Percentiles rank a stretch among this genome's conserved stretches.
phyloP scores from a whole-genome alignment of 2,329 filamentous ascomycete genomes.

The Claviceps sp. region DNA sequence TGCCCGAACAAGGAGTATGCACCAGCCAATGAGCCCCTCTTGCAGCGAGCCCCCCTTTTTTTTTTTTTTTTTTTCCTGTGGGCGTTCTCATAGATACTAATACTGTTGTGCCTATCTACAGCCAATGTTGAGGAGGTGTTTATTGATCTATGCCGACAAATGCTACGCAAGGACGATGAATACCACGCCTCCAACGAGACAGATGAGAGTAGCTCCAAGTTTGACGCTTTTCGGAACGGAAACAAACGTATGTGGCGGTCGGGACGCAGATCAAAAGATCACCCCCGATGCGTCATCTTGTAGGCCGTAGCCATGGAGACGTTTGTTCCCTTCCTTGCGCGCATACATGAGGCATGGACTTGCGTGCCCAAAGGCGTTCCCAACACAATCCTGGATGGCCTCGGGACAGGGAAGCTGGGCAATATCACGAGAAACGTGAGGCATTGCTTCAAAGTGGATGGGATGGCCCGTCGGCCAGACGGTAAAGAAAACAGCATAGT shows the following conservation, averaged over 20 bases:
- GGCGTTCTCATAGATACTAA: background rate
- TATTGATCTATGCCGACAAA: conserved; percentile 69
- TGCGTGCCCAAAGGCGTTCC: too few relatives aligned
- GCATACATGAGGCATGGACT: too few relatives aligned
- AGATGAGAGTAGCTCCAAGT: conserved; percentile 27
- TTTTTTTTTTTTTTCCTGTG: too few relatives aligned
- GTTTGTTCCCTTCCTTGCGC: too few relatives aligned
- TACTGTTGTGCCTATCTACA: conserved; percentile 11
- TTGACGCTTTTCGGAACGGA: conserved; percentile 19
- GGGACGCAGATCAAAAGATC: conserved; percentile 18
- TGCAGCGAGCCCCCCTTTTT: background rate
- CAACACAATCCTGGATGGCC: too few relatives aligned
- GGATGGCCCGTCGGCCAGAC: too few relatives aligned
- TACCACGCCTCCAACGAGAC: conserved; percentile 18
- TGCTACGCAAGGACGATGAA: conserved; percentile 59
- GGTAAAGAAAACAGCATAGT: too few relatives aligned
- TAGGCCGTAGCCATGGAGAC: background rate
- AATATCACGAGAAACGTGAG: too few relatives aligned
- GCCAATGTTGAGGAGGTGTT: conserved; percentile 88
- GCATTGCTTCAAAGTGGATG: too few relatives aligned
- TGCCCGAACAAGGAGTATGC: conserved; percentile 55
- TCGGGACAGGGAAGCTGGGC: too few relatives aligned
- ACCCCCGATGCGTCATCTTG: conserved; percentile 30
- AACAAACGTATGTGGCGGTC: conserved; percentile 17
- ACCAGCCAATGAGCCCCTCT: background rate